Conservation (phyloP, 2,329 filamentous ascomycete species). For the Arthrobotrys conoides region DNA sequence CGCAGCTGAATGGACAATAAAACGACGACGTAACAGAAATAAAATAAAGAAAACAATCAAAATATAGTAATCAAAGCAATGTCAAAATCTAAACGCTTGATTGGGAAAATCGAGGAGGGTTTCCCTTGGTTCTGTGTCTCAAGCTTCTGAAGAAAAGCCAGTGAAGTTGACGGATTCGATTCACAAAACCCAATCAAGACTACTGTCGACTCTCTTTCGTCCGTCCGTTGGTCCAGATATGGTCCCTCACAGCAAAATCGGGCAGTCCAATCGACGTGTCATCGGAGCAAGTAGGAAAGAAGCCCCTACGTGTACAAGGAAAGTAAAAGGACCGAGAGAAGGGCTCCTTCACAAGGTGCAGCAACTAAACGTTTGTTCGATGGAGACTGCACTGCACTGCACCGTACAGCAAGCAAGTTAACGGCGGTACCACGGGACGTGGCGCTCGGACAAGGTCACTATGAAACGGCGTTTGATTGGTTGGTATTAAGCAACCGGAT, state of each 20-base stretch:
- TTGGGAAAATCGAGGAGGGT: constrained; percentile 43
- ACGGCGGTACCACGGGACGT: constrained; percentile 61
- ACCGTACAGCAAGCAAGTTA: constrained; percentile 17
- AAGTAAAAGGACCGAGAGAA: constrained; percentile 24
- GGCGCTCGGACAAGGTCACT: constrained; percentile 60
- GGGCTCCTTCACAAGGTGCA: constrained; percentile 44
- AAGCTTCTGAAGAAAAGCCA: constrained; percentile 44
- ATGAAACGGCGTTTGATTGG: constrained; percentile 60
- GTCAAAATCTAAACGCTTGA: constrained; percentile 33
- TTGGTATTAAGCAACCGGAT: constrained; percentile 21
- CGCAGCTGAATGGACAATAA: constrained; percentile 41
- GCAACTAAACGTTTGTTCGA: constrained; percentile 32
- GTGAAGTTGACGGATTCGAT: constrained; percentile 30
- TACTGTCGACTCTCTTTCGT: constrained; percentile 31
- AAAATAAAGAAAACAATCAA: background rate
- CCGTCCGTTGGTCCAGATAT: constrained; percentile 30
- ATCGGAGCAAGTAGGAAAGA: constrained; percentile 54
- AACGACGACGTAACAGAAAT: constrained; percentile 35
- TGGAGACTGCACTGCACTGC: constrained; percentile 18
- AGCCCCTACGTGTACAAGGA: constrained; percentile 58
- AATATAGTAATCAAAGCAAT: constrained; percentile 28
- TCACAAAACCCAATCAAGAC: constrained; percentile 25
- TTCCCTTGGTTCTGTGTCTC: constrained; percentile 29
- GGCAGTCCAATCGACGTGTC: constrained; percentile 59
- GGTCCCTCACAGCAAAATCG: constrained; percentile 27